Conservation (phyloP, 1,284 basidiomycete species). For the Ustilago lituana region DNA sequence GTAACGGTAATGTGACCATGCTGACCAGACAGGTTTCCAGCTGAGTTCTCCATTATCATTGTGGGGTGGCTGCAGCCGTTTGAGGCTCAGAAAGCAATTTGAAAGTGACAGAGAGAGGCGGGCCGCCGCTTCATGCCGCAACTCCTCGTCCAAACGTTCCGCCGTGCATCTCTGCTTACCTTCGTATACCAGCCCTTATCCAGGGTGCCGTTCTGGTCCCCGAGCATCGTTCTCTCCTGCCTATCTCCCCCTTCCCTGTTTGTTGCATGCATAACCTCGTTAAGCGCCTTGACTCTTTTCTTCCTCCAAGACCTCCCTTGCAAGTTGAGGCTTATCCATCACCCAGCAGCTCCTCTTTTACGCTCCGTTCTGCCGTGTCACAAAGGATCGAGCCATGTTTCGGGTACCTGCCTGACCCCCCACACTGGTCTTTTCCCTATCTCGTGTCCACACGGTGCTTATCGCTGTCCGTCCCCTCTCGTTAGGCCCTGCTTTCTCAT, state of each 20-base stretch:
- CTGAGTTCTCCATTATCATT: too few species aligned
- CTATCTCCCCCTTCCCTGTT: conserved; percentile 2
- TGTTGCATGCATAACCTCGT: conserved; percentile 17
- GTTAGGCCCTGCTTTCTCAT: background rate
- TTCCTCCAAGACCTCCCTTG: too few species aligned
- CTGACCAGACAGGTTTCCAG: too few species aligned
- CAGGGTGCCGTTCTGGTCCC: conserved; percentile 8
- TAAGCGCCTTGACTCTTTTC: conserved; percentile 1
- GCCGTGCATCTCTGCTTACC: too few species aligned
- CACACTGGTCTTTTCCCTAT: background rate
- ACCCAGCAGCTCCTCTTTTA: too few species aligned
- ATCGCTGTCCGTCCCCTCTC: background rate
- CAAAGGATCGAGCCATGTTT: too few species aligned
- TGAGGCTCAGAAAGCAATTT: too few species aligned
- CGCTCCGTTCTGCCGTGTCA: conserved; percentile 3
- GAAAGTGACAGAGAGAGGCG: too few species aligned
- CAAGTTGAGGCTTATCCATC: too few species aligned
- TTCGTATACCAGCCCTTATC: too few species aligned
- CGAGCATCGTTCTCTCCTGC: background rate
- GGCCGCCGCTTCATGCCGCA: conserved; percentile 7
- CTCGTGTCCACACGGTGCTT: background rate
- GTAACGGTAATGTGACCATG: too few species aligned
- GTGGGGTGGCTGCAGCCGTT: background rate
- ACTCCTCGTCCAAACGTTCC: too few species aligned
- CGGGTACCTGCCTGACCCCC: background rate